These are phyloP conservation scores for Phaseolus lunatus DNA, from an alignment of 306 rosid species.

Conservation along the genomic window DNA sequence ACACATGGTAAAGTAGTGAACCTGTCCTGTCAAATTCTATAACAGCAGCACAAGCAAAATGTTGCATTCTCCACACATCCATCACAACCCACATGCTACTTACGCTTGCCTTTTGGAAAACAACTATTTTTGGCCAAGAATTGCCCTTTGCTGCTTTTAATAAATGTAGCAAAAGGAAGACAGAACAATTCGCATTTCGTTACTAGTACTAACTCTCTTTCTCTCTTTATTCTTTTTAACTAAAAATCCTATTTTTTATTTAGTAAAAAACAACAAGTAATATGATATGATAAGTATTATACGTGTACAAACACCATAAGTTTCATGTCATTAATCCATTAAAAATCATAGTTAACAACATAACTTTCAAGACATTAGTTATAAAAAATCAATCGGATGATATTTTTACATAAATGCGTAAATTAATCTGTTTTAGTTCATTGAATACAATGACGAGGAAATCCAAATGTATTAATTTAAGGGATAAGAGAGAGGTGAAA, in stretches of 20 bases:
- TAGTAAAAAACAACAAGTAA: not conserved
- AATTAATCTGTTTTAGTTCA: no score
- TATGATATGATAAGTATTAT: no score
- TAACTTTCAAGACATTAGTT: no score
- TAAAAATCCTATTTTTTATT: no score
- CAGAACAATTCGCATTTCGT: not conserved
- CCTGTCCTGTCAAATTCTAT: conserved; percentile 13
- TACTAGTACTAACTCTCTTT: not conserved
- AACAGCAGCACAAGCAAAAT: conserved; percentile 1
- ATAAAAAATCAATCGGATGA: no score
- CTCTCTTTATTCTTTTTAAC: not conserved
- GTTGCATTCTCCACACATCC: conserved; percentile 8
- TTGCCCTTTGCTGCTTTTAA: not conserved
- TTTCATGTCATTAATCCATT: no score
- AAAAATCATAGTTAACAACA: no score
- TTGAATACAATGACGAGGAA: no score
- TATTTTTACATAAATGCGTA: no score
- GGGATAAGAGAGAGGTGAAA: not conserved
- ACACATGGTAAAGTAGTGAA: conserved; percentile 18
- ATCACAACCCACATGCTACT: conserved; percentile 35
- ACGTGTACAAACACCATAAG: no score
- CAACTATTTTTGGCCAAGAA: conserved; percentile 35
- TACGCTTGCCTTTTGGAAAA: conserved; percentile 20
- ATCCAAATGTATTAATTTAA: not conserved
- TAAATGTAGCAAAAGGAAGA: not conserved